phyloP scores from a whole-genome alignment of 257 asterid species.

The Lycium barbarum region DNA sequence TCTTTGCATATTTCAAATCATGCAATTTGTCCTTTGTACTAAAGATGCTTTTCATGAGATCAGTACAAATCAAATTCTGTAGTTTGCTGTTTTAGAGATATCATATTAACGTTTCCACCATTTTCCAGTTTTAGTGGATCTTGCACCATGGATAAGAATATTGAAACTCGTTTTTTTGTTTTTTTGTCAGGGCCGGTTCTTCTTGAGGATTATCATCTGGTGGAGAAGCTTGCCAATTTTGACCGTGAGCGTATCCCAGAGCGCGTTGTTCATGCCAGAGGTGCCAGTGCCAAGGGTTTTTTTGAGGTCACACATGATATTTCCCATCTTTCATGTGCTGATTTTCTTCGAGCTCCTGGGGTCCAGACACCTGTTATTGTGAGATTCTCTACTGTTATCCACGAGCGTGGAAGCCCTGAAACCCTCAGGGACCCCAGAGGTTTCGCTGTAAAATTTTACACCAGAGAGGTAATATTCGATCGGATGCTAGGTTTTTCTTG shows the following conservation, averaged over 20 bases:
- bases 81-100: background rate
- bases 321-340: slow-evolving; percentile 88
- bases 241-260: slow-evolving; percentile 97
- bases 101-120: background rate
- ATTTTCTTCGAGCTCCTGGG: slow-evolving; percentile 97
- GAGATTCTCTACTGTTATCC: slow-evolving; percentile 95
- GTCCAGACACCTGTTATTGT: slow-evolving; percentile 93
- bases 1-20: background rate
- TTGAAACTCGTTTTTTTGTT: slow-evolving; percentile 18
- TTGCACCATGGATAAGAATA: background rate
- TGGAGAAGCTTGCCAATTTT: slow-evolving; percentile 88
- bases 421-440: slow-evolving; percentile 97
- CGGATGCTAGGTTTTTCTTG: background rate
- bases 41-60: background rate
- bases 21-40: background rate
- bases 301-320: slow-evolving; percentile 96
- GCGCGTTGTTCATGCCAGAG: slow-evolving; percentile 95
- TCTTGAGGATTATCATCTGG: slow-evolving; percentile 91
- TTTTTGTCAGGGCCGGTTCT: slow-evolving; percentile 77
- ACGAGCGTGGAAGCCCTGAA: slow-evolving; percentile 99
- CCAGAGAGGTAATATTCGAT: slow-evolving; percentile 54
- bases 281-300: slow-evolving; percentile 98
- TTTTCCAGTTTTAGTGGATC: slow-evolving; percentile 9
- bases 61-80: background rate
- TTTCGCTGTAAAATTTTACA: slow-evolving; percentile 67